These are phyloP conservation scores for Gossypium anomalum DNA, from an alignment of 345 rosid species.

Conservation along the genomic window DNA sequence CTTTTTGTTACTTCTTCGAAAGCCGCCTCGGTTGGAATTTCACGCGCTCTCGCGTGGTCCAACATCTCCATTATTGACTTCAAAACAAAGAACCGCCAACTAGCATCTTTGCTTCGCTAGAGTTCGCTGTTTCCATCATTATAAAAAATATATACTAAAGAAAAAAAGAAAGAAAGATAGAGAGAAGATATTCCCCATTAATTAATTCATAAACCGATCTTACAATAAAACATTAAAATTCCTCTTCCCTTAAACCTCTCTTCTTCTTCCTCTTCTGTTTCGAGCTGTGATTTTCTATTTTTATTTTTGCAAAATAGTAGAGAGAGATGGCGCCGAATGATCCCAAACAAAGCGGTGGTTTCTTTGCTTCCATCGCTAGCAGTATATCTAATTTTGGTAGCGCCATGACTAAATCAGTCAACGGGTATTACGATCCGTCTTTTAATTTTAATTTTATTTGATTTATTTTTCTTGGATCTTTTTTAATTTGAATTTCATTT, in stretches of 20 bases:
- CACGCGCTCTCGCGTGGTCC: not conserved
- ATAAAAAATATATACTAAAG: not conserved
- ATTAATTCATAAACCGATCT: not conserved
- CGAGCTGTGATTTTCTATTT: not conserved
- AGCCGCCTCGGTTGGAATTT: not conserved
- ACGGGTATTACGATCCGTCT: conserved; percentile 56
- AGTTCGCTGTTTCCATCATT: conserved; percentile 12
- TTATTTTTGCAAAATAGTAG: not conserved
- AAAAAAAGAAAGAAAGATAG: not conserved
- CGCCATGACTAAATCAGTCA: conserved; percentile 90
- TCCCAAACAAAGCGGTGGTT: conserved; percentile 66
- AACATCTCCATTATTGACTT: not conserved
- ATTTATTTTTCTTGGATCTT: not conserved
- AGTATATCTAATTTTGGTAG: conserved; percentile 63
- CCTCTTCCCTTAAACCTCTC: not conserved
- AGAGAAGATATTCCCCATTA: not conserved
- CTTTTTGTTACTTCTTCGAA: not conserved
- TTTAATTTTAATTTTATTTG: not conserved
- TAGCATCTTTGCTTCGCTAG: conserved; percentile 8
- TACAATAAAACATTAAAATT: not conserved
- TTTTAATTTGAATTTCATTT: not conserved
- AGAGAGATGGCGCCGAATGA: conserved; percentile 64
- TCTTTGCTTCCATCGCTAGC: conserved; percentile 80
- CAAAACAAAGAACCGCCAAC: conserved; percentile 18
- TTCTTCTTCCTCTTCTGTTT: not conserved